These are phyloP conservation scores for Discostella stelligera DNA, from an alignment of 352 stramenopile species.

Conservation along the genomic window DNA sequence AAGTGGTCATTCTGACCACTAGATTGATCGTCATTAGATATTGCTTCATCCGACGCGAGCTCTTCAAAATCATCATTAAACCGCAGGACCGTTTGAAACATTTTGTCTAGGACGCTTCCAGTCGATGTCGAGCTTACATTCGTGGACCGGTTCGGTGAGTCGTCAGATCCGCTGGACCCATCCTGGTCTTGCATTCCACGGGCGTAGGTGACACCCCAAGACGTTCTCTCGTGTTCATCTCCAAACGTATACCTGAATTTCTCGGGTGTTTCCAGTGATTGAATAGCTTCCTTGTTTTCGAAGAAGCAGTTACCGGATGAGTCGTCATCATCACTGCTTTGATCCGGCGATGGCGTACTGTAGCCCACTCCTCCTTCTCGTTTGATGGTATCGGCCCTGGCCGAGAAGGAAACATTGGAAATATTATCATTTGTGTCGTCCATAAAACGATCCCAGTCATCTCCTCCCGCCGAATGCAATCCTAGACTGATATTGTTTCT, in stretches of 20 bases:
- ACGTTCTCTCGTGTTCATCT: not conserved
- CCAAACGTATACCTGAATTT: slow-evolving; percentile 7
- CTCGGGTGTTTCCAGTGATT: slow-evolving; percentile 38
- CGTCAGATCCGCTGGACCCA: slow-evolving; percentile 13
- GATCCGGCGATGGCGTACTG: slow-evolving; percentile 4
- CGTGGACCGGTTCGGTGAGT: slow-evolving; percentile 20
- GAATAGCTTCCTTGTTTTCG: slow-evolving; percentile 33
- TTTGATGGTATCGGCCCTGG: not conserved
- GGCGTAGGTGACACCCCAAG: slow-evolving; percentile 13
- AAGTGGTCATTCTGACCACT: not conserved
- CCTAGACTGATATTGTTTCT: not conserved
- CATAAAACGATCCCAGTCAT: slow-evolving; percentile 51
- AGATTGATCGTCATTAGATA: slow-evolving; percentile 10
- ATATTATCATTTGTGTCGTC: slow-evolving; percentile 36
- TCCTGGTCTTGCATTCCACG: slow-evolving; percentile 14
- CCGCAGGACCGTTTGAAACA: slow-evolving; percentile 41
- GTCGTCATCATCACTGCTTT: slow-evolving; percentile 11
- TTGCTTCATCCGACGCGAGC: not conserved
- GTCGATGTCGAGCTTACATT: slow-evolving; percentile 9
- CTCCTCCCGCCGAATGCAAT: not conserved
- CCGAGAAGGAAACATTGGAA: slow-evolving; percentile 29
- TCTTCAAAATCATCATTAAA: slow-evolving; percentile 40
- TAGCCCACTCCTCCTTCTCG: slow-evolving; percentile 4
- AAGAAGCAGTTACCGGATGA: slow-evolving; percentile 28
- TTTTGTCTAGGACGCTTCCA: slow-evolving; percentile 29